These are phyloP conservation scores for Diplodia sapinea DNA, from an alignment of 2,329 filamentous ascomycete species.

Conservation along the genomic window DNA sequence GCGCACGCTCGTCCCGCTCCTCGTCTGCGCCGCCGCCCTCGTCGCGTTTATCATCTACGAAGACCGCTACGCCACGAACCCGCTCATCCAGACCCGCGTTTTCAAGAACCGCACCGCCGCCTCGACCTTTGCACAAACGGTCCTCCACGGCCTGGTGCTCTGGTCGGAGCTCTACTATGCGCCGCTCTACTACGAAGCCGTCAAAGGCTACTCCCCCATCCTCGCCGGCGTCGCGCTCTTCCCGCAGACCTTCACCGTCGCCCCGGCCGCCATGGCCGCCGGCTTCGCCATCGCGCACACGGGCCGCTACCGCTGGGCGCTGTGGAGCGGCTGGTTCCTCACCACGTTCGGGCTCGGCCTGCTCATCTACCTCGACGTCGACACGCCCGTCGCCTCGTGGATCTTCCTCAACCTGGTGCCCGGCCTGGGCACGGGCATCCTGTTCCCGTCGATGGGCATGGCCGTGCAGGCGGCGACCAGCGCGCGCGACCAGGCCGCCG, in stretches of 20 bases:
- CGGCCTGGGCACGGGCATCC: conserved; percentile 67
- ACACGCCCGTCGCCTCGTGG: conserved; percentile 61
- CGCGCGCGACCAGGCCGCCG: conserved; percentile 64
- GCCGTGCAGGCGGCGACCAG: conserved; percentile 67
- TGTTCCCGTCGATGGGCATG: conserved; percentile 69
- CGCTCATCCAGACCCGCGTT: conserved; percentile 54
- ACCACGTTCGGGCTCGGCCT: conserved; percentile 64
- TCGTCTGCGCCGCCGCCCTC: conserved; percentile 61
- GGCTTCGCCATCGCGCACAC: conserved; percentile 62
- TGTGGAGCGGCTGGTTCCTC: conserved; percentile 67
- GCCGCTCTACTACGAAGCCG: conserved; percentile 51
- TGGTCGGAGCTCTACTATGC: conserved; percentile 51
- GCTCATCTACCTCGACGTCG: conserved; percentile 56
- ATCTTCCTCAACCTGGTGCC: conserved; percentile 66
- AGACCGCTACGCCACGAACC: conserved; percentile 56
- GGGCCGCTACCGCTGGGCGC: conserved; percentile 65
- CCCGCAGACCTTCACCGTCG: conserved; percentile 62
- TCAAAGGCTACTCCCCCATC: conserved; percentile 49
- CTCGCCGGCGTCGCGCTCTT: conserved; percentile 49
- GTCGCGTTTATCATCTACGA: conserved; percentile 63
- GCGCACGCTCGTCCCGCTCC: conserved; percentile 66
- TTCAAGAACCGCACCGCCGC: conserved; percentile 58
- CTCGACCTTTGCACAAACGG: conserved; percentile 59
- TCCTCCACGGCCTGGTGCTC: conserved; percentile 63
- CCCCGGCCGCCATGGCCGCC: conserved; percentile 63